phyloP scores from a whole-genome alignment of 768 basidiomycete genomes.

The Clavulina sp. region DNA sequence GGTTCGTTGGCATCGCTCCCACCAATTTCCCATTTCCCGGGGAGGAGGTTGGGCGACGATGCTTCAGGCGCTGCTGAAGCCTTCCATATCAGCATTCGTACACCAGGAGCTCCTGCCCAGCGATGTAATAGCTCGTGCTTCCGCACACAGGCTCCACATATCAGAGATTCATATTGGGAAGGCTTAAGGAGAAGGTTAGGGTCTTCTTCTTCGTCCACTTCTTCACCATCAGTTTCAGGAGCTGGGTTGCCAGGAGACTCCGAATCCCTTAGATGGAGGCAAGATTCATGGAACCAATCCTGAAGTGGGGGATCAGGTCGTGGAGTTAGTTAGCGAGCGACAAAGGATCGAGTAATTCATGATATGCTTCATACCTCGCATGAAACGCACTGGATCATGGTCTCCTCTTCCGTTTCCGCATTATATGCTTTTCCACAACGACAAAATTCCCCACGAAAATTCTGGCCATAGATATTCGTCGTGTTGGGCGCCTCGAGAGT shows the following conservation, averaged over 20 bases:
- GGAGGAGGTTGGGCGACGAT: too few species aligned
- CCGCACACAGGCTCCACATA: slow-evolving; percentile 54
- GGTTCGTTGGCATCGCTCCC: too few species aligned
- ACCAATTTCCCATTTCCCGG: too few species aligned
- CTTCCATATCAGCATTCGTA: slow-evolving; percentile 48
- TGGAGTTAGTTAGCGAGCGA: not conserved
- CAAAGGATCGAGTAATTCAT: not conserved
- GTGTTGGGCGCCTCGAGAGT: slow-evolving; percentile 34
- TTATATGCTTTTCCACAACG: slow-evolving; percentile 59
- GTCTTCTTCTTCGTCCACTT: slow-evolving; percentile 36
- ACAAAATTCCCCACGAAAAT: slow-evolving; percentile 55
- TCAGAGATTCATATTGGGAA: slow-evolving; percentile 52
- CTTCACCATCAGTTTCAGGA: slow-evolving; percentile 22
- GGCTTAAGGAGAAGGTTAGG: slow-evolving; percentile 49
- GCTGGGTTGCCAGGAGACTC: slow-evolving; percentile 1
- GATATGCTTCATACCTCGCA: slow-evolving; percentile 46
- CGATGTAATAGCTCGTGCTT: slow-evolving; percentile 33
- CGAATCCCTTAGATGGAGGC: slow-evolving; percentile 57
- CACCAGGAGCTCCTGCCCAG: slow-evolving; percentile 51
- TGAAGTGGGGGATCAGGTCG: slow-evolving; percentile 17
- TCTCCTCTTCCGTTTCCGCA: slow-evolving; percentile 52
- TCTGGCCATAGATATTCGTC: slow-evolving; percentile 51
- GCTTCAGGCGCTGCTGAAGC: slow-evolving; percentile 14
- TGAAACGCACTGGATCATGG: slow-evolving; percentile 75
- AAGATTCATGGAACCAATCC: slow-evolving; percentile 91